These are phyloP conservation scores for Gossypium herbaceum DNA, from an alignment of 345 rosid species.

Conservation along the genomic window DNA sequence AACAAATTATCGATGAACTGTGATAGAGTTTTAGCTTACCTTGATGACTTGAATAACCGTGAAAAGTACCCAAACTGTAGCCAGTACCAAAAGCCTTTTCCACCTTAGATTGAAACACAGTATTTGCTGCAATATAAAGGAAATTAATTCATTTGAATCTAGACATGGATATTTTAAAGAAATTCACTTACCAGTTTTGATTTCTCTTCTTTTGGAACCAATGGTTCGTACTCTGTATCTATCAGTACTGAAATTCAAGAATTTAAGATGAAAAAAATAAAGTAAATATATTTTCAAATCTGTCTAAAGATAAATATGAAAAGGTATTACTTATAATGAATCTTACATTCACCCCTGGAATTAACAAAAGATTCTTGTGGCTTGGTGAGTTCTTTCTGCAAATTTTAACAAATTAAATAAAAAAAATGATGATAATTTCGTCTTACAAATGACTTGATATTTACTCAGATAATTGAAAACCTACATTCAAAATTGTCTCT, in stretches of 20 bases:
- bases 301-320: background rate
- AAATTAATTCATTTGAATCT: background rate
- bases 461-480: constrained; percentile 25
- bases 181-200: constrained; percentile 45
- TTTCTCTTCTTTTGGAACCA: constrained; percentile 65
- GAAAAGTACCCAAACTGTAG: constrained; percentile 60
- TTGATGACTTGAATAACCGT: constrained; percentile 69
- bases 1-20: background rate
- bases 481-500: constrained; percentile 59
- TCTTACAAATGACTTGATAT: background rate
- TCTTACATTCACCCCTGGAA: constrained; percentile 82
- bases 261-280: background rate
- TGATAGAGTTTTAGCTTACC: constrained; percentile 30
- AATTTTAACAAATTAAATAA: background rate
- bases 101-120: constrained; percentile 63
- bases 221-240: constrained; percentile 67
- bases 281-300: background rate
- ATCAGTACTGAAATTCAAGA: constrained; percentile 53
- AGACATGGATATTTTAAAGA: background rate
- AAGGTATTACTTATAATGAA: background rate
- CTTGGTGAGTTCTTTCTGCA: constrained; percentile 65
- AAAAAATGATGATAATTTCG: background rate
- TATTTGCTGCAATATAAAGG: constrained; percentile 44
- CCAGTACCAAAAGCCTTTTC: constrained; percentile 53
- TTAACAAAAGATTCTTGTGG: constrained; percentile 40